Base-by-base conservation (phyloP, 208 protist species). In the Trypanosoma vivax region DNA sequence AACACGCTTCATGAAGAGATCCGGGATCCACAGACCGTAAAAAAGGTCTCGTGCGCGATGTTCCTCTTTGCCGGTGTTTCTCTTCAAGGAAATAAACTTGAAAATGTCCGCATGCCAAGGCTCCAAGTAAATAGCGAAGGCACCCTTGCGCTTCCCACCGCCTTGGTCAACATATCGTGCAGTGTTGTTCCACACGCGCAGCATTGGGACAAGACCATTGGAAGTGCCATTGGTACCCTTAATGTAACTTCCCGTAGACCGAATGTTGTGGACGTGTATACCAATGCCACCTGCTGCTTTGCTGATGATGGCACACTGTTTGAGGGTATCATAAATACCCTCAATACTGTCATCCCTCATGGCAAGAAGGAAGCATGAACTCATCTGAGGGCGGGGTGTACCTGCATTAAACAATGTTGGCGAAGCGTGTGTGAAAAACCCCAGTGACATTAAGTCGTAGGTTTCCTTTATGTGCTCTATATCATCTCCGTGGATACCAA, bases 21-120 rank as follows among this genome's bases (percentile, higher is more conserved):
- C 98, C 13, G 96, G 91, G 14, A 99, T 83, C 98, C 98, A 99
- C 14, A 99, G 84, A 23, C 78, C 98, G 66, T 98, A 99, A 77
- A 99, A 99, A 25, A 99, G 85, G 70, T 99, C 98, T 49, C 97
- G 86, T n/a, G 90, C 90, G 25, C 92, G 84, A 46, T 89, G 83
- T 45, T 99, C 98, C 31, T 99, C 98, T 62, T 97, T 97, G 27
- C 98, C 98, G 18, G 85, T 94, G 74, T 99, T 99, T 73, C 97
- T 98, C 75, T 94, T 96, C 21, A 99, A 76, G 35, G 98, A 84
- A 11, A 99, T 52, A 58, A 99, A 99, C 14, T 97, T 93, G 40
- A 98, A 96, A 28, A 99, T 83, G 59, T 99, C 98, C 0, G 96
- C 90, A 70, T 99, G 98, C 98, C 98, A 99, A 47, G 98, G 98